Conservation (phyloP, 208 protist species). For the Leishmania braziliensis region DNA sequence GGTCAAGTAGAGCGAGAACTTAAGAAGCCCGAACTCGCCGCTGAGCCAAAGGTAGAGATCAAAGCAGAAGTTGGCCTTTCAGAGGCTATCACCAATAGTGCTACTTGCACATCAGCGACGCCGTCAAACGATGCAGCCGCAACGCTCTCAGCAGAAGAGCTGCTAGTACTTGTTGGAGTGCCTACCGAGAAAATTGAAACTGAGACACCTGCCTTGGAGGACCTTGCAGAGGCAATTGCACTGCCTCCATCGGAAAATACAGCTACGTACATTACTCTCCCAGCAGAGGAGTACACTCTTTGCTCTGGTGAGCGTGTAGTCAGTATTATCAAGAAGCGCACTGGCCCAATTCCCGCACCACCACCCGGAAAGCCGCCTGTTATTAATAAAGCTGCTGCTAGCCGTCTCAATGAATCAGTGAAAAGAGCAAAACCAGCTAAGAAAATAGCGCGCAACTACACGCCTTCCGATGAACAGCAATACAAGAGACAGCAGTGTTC, state of each 20-base stretch:
- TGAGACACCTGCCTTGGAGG: slow-evolving; percentile 3
- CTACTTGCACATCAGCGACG: neutral
- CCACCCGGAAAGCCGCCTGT: slow-evolving; percentile 66
- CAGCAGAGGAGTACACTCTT: slow-evolving; percentile 78
- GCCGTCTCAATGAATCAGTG: neutral
- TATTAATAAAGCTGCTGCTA: slow-evolving; percentile 26
- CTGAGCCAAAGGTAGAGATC: slow-evolving; percentile 6
- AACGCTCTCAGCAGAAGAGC: slow-evolving; percentile 46
- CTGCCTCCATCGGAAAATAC: slow-evolving; percentile 19
- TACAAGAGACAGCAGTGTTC: slow-evolving; percentile 7
- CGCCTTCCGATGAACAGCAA: neutral
- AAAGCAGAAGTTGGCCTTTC: neutral
- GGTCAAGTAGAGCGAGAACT: slow-evolving; percentile 14
- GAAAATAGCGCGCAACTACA: neutral
- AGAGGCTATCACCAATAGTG: neutral
- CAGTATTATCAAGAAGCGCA: slow-evolving; percentile 57
- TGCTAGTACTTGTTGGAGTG: slow-evolving; percentile 68
- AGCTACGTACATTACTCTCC: slow-evolving; percentile 50
- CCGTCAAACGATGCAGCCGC: slow-evolving; percentile 12
- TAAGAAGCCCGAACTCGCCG: slow-evolving; percentile 12
- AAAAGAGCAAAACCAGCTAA: neutral
- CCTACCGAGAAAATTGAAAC: slow-evolving; percentile 14
- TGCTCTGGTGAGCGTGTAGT: slow-evolving; percentile 66
- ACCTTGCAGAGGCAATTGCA: slow-evolving; percentile 7
- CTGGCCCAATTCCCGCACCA: slow-evolving; percentile 61